phyloP scores from a whole-genome alignment of 768 basidiomycete species.

The Mycena galopus region DNA sequence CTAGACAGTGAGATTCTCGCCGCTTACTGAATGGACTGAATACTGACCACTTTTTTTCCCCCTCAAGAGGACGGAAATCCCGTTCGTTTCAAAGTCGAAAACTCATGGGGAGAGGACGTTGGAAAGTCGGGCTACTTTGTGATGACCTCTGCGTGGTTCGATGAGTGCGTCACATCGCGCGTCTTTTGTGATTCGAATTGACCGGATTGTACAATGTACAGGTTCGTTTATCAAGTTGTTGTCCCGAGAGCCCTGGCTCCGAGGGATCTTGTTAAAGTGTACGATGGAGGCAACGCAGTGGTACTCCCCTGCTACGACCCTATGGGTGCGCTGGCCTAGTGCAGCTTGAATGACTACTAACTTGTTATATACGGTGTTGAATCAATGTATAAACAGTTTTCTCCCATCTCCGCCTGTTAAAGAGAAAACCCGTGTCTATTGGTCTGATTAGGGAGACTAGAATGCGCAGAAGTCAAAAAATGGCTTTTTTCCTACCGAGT shows the following conservation, averaged over 20 bases:
- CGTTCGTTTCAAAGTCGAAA: conserved; percentile 96
- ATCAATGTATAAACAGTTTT: too few relatives aligned
- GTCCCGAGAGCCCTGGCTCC: conserved; percentile 85
- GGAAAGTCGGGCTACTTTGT: conserved; percentile 92
- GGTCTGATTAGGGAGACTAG: too few relatives aligned
- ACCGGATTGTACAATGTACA: conserved; percentile 41
- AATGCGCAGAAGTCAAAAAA: too few relatives aligned
- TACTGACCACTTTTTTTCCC: not conserved
- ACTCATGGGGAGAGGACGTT: conserved; percentile 87
- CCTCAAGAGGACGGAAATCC: conserved; percentile 71
- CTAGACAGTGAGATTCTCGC: conserved; percentile 61
- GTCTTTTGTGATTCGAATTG: not conserved
- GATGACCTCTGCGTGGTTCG: conserved; percentile 95
- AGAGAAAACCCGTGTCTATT: too few relatives aligned
- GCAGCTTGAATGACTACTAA: not conserved
- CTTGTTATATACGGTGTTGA: not conserved
- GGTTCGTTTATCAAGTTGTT: conserved; percentile 94
- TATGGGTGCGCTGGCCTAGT: conserved; percentile 62
- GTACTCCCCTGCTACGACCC: conserved; percentile 95
- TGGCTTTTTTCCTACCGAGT: too few relatives aligned
- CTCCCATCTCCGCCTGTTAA: too few relatives aligned
- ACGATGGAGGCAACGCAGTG: conserved; percentile 72
- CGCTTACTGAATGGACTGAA: not conserved
- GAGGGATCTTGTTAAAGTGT: conserved; percentile 85
- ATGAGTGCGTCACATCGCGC: conserved; percentile 63